Evolutionary conservation across 805 yeast species (phyloP).

Genomic region (Yarrowia sp.): DNA sequence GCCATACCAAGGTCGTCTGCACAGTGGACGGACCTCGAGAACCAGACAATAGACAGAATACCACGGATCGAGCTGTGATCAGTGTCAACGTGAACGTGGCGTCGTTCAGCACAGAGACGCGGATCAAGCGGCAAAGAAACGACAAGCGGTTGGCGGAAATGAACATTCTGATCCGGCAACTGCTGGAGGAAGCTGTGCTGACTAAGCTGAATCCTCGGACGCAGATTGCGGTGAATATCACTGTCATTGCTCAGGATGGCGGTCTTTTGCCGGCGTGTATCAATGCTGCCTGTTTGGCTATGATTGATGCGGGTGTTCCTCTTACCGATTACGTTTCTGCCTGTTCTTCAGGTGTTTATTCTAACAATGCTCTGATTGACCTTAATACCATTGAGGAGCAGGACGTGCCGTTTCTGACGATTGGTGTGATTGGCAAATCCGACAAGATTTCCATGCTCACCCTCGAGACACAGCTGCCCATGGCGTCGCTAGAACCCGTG

Average conservation of each 20-base stretch:
- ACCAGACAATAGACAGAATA: conserved; percentile 60
- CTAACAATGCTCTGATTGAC: conserved; percentile 80
- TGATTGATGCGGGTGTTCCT: conserved; percentile 94
- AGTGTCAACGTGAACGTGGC: conserved; percentile 74
- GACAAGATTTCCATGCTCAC: conserved; percentile 79
- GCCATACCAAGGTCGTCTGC: conserved; percentile 87
- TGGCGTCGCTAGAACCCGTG: conserved; percentile 78
- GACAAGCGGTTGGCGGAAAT: conserved; percentile 56
- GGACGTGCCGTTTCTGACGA: conserved; percentile 80
- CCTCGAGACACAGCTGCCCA: conserved; percentile 82
- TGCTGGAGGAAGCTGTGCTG: conserved; percentile 65
- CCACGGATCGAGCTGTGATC: conserved; percentile 61
- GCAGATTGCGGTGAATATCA: conserved; percentile 72
- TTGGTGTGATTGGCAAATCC: conserved; percentile 83
- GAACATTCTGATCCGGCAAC: conserved; percentile 47
- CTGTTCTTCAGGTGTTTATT: conserved; percentile 79
- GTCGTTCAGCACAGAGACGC: conserved; percentile 77
- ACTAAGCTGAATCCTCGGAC: conserved; percentile 82
- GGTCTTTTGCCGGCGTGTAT: conserved; percentile 79
- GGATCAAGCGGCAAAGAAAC: conserved; percentile 70
- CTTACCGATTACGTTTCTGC: conserved; percentile 90
- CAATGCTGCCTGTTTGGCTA: conserved; percentile 86
- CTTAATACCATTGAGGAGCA: conserved; percentile 81
- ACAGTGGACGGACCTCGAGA: conserved; percentile 90
- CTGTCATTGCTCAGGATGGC: conserved; percentile 89